Base-by-base conservation (phyloP, 2,329 filamentous ascomycete species). In the Apiospora sp. region DNA sequence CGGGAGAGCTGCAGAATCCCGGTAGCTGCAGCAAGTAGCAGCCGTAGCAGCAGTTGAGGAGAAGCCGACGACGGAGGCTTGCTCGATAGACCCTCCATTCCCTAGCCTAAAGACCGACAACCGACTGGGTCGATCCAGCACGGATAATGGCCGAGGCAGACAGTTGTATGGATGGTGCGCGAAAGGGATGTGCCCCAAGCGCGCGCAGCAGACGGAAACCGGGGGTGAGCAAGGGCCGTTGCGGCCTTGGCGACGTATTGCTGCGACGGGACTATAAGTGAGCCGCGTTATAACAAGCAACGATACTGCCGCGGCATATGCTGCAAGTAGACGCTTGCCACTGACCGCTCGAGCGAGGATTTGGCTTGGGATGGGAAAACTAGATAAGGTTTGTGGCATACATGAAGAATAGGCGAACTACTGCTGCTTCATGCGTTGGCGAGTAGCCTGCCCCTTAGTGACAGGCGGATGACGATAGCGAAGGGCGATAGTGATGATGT, bases 231-330 rank as follows among this genome's bases (percentile, higher is more conserved):
- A 41, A 37, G 58, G 58, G 58, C 58, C 58, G 58, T 64, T 64
- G 58, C 58, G 41, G 58, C 34, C 58, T 64, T 64, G 58, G 58
- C 30, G 58, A n/a, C 58, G 13, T 37, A 64, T 64, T 64, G 16
- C 58, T 64, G 19, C 19, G 34, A 7, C 58, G 58, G 58, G 27
- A 34, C 58, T 64, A 64, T 64, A 64, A 2, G 34, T 64, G 58
- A 41, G 58, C 58, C 58, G 58, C 58, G 58, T 64, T 64, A 64
- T 64, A 64, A 64, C 58, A 64, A 64, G 58, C 58, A 64, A 64
- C 58, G 34, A 64, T 41, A n/a, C 58, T 64, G 19, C 30, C 19
- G 27, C 54, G 3, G 5, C 27, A 1, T 46, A 46, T n/a, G 27
- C 27, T 61, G 54, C 46, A 48, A 16, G 43, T 7, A 44, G 43